Conservation (phyloP, 495 filamentous ascomycete genomes). For the Darksidea phi region DNA sequence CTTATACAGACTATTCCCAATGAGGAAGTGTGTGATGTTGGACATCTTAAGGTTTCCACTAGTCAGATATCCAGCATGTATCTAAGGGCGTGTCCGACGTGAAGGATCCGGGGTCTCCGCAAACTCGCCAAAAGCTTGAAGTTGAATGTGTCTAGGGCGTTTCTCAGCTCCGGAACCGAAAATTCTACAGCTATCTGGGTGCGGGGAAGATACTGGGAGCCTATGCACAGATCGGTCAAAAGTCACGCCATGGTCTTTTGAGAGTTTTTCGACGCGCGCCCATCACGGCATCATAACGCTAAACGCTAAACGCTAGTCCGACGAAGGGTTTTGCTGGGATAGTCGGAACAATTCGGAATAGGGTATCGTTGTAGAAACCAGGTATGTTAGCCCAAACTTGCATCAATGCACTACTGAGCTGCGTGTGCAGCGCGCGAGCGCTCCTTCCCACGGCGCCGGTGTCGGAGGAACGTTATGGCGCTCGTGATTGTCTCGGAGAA, state of each 20-base stretch:
- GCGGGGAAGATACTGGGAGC: too few relatives aligned
- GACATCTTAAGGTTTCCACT: not conserved
- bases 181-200: too few relatives aligned
- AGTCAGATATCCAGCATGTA: not conserved
- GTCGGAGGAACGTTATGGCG: too few relatives aligned
- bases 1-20: too few relatives aligned
- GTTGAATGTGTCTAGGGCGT: not conserved
- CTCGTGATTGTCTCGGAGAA: slow-evolving; percentile 1
- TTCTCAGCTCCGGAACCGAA: not conserved
- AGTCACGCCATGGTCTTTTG: not conserved
- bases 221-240: not conserved
- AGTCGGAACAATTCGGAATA: slow-evolving; percentile 5
- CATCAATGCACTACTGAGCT: not conserved
- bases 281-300: not conserved
- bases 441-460: not conserved
- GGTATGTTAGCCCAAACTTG: not conserved
- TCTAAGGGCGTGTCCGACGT: not conserved
- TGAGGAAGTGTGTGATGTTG: not conserved
- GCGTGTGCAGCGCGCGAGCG: not conserved
- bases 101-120: slow-evolving; percentile 7
- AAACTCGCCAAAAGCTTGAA: not conserved
- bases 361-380: not conserved
- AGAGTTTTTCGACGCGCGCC: not conserved
- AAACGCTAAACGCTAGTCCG: not conserved
- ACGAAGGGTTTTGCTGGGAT: not conserved